Conservation (phyloP, 208 protist genomes). For the Zelonia costaricensis region DNA sequence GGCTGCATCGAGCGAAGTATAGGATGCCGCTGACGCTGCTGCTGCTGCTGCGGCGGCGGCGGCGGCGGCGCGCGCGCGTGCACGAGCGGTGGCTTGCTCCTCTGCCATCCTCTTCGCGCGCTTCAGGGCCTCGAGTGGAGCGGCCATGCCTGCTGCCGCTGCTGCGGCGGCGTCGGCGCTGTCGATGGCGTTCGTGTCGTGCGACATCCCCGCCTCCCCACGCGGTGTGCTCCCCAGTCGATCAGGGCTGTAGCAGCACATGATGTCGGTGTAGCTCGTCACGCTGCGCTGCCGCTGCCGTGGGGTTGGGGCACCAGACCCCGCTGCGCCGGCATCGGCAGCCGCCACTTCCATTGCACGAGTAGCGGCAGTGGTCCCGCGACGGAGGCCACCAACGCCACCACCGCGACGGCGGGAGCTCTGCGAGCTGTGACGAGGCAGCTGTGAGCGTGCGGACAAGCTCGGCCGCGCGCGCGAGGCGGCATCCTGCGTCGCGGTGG, state of each 20-base stretch:
- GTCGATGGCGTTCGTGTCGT: not conserved
- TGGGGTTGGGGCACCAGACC: not conserved
- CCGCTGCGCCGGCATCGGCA: not conserved
- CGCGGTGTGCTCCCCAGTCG: not conserved
- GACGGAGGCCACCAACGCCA: not conserved
- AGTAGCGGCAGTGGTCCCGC: not conserved
- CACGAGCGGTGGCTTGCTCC: slow-evolving; percentile 16
- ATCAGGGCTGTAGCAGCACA: slow-evolving; percentile 8
- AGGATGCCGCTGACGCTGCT: too few relatives aligned
- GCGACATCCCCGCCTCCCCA: too few relatives aligned
- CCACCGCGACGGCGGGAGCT: not conserved
- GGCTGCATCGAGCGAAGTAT: too few relatives aligned
- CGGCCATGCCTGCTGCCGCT: slow-evolving; percentile 4
- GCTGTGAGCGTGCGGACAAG: too few relatives aligned
- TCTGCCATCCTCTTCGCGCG: slow-evolving; percentile 19
- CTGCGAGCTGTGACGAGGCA: too few relatives aligned
- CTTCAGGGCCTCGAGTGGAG: slow-evolving; percentile 20
- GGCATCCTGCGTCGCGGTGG: not conserved
- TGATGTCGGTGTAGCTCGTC: slow-evolving; percentile 22
- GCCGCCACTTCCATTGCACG: not conserved
- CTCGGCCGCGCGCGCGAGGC: too few relatives aligned
- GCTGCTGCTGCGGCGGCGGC: slow-evolving; percentile 5
- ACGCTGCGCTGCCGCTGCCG: slow-evolving; percentile 13
- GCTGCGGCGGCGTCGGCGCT: not conserved
- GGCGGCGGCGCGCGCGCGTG: slow-evolving; percentile 5